Base-by-base conservation (phyloP, 345 rosid species). In the Rubroshorea leprosula region DNA sequence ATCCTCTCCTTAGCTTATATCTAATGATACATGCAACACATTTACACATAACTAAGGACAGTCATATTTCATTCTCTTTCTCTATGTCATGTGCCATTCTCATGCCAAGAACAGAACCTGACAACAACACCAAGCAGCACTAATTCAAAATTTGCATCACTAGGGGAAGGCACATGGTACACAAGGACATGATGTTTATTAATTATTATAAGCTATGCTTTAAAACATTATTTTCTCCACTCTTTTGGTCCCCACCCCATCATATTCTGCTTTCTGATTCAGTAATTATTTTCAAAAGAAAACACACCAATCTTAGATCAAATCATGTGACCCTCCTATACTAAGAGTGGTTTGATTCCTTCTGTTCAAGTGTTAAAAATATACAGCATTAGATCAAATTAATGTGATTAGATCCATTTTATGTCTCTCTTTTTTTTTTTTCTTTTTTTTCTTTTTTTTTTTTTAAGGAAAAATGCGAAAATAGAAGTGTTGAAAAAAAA, bases 341-440 rank as follows among this genome's bases (percentile, higher is more conserved):
- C 20, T 57, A 21, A 39, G 41, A 57, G 19, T 27, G 26, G 54
- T 31, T 27, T 46, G 60, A 62, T 58, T 50, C 58, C 68, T 23
- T 12, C 60, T 31, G 6, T n/a, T 60, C 18, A 25, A 64, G 48
- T 24, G 44, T 52, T n/a, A 63, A 59, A 22, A 0, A 41, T 38
- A 23, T 45, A n/a, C n/a, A 22, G 8, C 49, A 26, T 51, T 51
- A 43, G 61, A 59, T 58, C 67, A 53, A 49, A 15, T 24, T 43
- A 73, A 64, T 61, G 70, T 62, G 68, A 61, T 54, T 64, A 49
- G 61, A 70, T 60, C 63, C 50, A 64, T 55, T 23, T 55, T 6
- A 5, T 29, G 49, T 49, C 41, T 35, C 41, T 35, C 12, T 3
- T 8, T 35, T 1, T 35, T 1, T 6, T 8, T 13, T 8, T 6